These are phyloP conservation scores for Pseudogymnoascus pannorum DNA, from an alignment of 2,329 filamentous ascomycete species.

Conservation along the genomic window DNA sequence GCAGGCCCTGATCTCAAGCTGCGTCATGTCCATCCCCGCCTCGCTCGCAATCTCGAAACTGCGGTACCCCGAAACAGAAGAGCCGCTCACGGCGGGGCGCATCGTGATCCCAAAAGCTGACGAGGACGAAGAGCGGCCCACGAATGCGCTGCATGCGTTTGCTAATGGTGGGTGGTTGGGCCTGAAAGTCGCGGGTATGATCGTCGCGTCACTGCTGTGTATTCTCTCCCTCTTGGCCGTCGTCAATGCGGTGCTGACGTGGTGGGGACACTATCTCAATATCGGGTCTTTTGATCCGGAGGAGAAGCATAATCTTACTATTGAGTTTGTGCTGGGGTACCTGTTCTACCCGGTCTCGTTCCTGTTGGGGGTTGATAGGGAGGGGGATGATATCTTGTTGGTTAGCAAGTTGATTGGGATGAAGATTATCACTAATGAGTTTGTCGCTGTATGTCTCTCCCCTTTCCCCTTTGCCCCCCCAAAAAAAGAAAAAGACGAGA, in stretches of 20 bases:
- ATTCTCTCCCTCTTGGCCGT: conserved; percentile 72
- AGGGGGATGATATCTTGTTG: conserved; percentile 51
- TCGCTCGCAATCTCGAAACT: conserved; percentile 85
- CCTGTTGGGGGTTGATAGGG: conserved; percentile 68
- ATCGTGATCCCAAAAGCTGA: conserved; percentile 64
- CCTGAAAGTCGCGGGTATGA: conserved; percentile 81
- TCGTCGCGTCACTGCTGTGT: conserved; percentile 70
- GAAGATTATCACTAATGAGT: conserved; percentile 64
- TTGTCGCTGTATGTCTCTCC: conserved; percentile 21
- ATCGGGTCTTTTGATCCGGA: conserved; percentile 48
- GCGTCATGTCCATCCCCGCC: conserved; percentile 92
- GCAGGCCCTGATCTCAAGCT: conserved; percentile 80
- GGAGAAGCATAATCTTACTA: conserved; percentile 46
- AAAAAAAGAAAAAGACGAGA: background rate
- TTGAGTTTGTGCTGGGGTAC: conserved; percentile 72
- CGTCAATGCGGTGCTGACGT: conserved; percentile 68
- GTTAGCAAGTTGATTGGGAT: conserved; percentile 74
- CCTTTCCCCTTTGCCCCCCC: background rate
- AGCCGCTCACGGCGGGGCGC: conserved; percentile 73
- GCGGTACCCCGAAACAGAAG: conserved; percentile 81
- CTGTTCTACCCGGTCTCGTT: conserved; percentile 71
- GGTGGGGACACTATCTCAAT: conserved; percentile 76
- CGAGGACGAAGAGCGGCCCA: conserved; percentile 68
- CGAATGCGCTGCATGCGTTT: conserved; percentile 78
- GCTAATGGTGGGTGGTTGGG: conserved; percentile 79